A percentile compares a stretch with the other conserved stretches of the same genome.
phyloP scores from a whole-genome alignment of 2,329 filamentous ascomycete species.

The Ceratocystis papillata region DNA sequence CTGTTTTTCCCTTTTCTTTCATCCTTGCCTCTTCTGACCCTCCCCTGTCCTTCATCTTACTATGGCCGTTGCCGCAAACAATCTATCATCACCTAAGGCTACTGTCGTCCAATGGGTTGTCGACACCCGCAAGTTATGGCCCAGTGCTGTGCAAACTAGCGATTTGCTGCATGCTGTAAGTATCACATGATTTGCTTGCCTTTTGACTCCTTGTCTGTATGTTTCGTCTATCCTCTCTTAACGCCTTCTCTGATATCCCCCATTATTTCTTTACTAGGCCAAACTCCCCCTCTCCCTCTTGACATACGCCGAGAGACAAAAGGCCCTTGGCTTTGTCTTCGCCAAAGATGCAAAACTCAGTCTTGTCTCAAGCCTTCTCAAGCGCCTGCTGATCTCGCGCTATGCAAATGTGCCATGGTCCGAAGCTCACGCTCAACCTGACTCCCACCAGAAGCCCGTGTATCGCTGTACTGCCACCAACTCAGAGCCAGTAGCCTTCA shows the following conservation, averaged over 20 bases:
- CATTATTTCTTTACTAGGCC: constrained; percentile 35
- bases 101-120: constrained; percentile 49
- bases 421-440: constrained; percentile 45
- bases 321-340: constrained; percentile 52
- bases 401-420: constrained; percentile 51
- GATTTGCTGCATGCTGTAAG: constrained; percentile 40
- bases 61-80: constrained; percentile 21
- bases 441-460: constrained; percentile 45
- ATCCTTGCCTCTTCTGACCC: background rate
- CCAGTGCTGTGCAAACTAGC: constrained; percentile 39
- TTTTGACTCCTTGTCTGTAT: background rate
- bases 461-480: constrained; percentile 39
- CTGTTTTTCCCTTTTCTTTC: background rate
- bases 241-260: constrained; percentile 3
- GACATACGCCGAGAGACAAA: constrained; percentile 43
- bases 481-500: constrained; percentile 51
- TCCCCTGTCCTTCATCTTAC: background rate
- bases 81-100: background rate
- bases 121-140: constrained; percentile 50
- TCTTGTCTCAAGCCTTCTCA: constrained; percentile 61
- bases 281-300: constrained; percentile 45
- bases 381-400: constrained; percentile 56
- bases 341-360: constrained; percentile 64
- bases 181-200: constrained; percentile 13
- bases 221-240: background rate